phyloP scores from a whole-genome alignment of 352 stramenopile species.

The Chrysophaeum taylorii region DNA sequence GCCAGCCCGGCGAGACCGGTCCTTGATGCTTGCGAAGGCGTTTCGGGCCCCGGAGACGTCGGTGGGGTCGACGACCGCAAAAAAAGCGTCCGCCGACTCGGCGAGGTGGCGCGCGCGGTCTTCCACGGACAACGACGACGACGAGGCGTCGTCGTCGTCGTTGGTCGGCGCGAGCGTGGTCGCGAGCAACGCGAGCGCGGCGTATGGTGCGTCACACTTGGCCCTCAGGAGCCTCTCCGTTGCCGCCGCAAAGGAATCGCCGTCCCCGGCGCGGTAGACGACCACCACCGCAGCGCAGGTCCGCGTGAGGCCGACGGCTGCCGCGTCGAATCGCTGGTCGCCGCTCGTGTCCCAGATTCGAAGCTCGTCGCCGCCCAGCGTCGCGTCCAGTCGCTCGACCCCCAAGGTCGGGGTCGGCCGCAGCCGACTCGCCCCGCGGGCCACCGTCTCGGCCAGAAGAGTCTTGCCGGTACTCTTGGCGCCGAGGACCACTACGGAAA shows the following conservation, averaged over 20 bases:
- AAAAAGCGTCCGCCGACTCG: too few relatives aligned
- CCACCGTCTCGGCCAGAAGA: not conserved
- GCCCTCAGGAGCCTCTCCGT: not conserved
- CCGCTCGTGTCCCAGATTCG: not conserved
- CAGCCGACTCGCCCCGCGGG: not conserved
- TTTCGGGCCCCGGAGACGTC: too few relatives aligned
- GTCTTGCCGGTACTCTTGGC: not conserved
- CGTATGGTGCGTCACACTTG: not conserved
- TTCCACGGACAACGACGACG: too few relatives aligned
- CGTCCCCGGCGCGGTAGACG: not conserved
- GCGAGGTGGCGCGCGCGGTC: too few relatives aligned
- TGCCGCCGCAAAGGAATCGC: not conserved
- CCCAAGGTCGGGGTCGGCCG: not conserved
- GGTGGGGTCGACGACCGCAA: too few relatives aligned
- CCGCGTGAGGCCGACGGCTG: not conserved
- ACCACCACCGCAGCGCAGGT: not conserved
- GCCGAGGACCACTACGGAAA: not conserved
- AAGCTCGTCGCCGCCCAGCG: not conserved
- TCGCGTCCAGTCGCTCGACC: not conserved
- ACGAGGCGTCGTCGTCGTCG: constrained; percentile 1
- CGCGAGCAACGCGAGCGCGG: not conserved
- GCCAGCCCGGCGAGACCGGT: too few relatives aligned
- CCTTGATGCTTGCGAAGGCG: too few relatives aligned
- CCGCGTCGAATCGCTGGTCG: not conserved
- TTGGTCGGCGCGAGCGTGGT: not conserved